phyloP scores from a whole-genome alignment of 73 alveolate species.

The Paramecium caudatum region DNA sequence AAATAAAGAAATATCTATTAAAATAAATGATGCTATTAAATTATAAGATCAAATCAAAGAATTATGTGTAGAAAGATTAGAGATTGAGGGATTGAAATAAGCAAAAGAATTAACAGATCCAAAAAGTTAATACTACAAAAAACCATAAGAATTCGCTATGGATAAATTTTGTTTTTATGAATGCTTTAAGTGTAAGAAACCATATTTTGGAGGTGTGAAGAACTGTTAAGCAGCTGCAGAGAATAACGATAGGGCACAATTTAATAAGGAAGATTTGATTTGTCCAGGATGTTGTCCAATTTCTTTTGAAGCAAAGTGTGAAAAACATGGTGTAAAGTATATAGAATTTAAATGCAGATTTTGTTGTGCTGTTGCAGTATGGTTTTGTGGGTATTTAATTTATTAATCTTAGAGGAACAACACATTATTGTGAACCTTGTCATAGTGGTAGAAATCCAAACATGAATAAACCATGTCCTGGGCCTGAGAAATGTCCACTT shows the following conservation, averaged over 20 bases:
- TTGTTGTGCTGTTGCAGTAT: slow-evolving; percentile 96
- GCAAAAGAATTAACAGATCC: slow-evolving; percentile 90
- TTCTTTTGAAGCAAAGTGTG: slow-evolving; percentile 89
- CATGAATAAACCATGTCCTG: slow-evolving; percentile 85
- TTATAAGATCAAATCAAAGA: neutral
- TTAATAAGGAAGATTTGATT: slow-evolving; percentile 94
- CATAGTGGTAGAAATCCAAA: slow-evolving; percentile 95
- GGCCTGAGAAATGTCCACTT: slow-evolving; percentile 86
- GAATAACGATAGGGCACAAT: slow-evolving; percentile 79
- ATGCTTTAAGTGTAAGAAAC: slow-evolving; percentile 96
- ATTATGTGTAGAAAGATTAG: slow-evolving; percentile 83
- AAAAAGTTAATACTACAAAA: slow-evolving; percentile 84
- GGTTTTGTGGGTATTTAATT: slow-evolving; percentile 95
- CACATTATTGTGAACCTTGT: slow-evolving; percentile 99
- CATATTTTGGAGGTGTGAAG: slow-evolving; percentile 98
- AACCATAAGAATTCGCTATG: slow-evolving; percentile 92
- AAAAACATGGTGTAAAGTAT: slow-evolving; percentile 84
- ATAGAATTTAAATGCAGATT: slow-evolving; percentile 91
- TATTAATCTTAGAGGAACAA: slow-evolving; percentile 86
- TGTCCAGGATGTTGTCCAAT: slow-evolving; percentile 96
- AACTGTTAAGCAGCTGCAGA: slow-evolving; percentile 91
- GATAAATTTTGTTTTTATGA: slow-evolving; percentile 91
- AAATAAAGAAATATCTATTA: neutral
- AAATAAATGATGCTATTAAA: slow-evolving; percentile 43
- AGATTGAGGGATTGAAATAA: slow-evolving; percentile 93